phyloP scores from a whole-genome alignment of 768 basidiomycete genomes.

The Coprinopsis marcescibilis region DNA sequence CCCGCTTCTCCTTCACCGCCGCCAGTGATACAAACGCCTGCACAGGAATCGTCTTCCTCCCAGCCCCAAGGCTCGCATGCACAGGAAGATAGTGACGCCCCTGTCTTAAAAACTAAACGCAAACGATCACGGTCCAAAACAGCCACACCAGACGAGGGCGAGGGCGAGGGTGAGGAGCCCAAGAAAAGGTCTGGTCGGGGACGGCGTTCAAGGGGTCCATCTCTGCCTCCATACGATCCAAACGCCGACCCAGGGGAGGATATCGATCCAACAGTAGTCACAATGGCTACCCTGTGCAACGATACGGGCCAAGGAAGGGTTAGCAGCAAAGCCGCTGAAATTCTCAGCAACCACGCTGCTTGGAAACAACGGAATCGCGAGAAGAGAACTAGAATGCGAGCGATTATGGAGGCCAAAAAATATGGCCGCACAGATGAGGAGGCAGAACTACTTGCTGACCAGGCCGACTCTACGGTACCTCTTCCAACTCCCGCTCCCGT shows the following conservation, averaged over 20 bases:
- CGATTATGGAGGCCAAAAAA: conserved; percentile 66
- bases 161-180: conserved; percentile 15
- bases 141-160: background rate
- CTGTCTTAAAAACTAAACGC: conserved; percentile 9
- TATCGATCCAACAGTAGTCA: conserved; percentile 76
- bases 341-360: conserved; percentile 61
- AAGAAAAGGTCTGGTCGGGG: conserved; percentile 28
- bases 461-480: background rate
- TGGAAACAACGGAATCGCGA: conserved; percentile 71
- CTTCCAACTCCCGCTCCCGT: conserved; percentile 8
- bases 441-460: conserved; percentile 19
- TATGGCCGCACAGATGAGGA: conserved; percentile 55
- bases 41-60: background rate
- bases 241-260: conserved; percentile 67
- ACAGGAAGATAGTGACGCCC: background rate
- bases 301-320: conserved; percentile 77
- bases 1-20: too few relatives aligned
- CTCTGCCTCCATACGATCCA: conserved; percentile 51
- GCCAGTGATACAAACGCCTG: conserved; percentile 1
- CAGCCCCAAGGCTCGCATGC: background rate
- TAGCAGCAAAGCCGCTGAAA: conserved; percentile 70
- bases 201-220: conserved; percentile 39
- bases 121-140: conserved; percentile 16
- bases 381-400: conserved; percentile 57
- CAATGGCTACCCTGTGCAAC: conserved; percentile 74